Conservation (phyloP, 805 yeast species). For the Metschnikowia santaceciliae region DNA sequence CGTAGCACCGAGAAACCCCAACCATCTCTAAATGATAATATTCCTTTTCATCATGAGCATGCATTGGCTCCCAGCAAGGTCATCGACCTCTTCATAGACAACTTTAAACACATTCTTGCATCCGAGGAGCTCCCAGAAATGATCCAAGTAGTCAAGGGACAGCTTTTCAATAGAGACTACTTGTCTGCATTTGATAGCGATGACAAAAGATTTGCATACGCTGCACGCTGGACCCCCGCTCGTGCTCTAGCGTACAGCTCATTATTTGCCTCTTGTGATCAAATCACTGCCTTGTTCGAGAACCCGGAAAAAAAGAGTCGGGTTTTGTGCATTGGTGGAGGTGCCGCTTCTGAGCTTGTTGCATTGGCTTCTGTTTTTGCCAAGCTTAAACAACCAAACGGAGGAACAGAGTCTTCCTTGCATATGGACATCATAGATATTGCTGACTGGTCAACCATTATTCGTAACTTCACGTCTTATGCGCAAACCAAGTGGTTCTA, state of each 20-base stretch:
- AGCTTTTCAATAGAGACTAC: conserved; percentile 68
- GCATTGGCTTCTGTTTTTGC: conserved; percentile 59
- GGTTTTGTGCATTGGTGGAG: conserved; percentile 76
- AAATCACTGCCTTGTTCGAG: conserved; percentile 35
- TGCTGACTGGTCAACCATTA: conserved; percentile 68
- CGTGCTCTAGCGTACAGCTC: conserved; percentile 73
- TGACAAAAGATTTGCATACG: conserved; percentile 69
- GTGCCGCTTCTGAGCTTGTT: conserved; percentile 81
- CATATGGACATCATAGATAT: conserved; percentile 63
- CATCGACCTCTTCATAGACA: conserved; percentile 32
- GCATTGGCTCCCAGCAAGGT: conserved; percentile 34
- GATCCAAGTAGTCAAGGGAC: conserved; percentile 68
- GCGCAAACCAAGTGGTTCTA: conserved; percentile 54
- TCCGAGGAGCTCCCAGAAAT: conserved; percentile 34
- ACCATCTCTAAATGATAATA: conserved; percentile 15
- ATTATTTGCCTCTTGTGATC: conserved; percentile 51
- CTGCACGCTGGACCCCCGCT: conserved; percentile 82
- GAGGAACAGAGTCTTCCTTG: conserved; percentile 32
- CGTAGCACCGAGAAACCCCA: neutral
- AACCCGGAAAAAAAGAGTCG: conserved; percentile 28
- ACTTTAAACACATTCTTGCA: conserved; percentile 31
- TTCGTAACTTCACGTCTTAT: conserved; percentile 40
- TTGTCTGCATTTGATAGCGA: conserved; percentile 61
- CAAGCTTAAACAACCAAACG: conserved; percentile 31
- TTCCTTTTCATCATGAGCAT: conserved; percentile 33